phyloP scores from a whole-genome alignment of 2,329 filamentous ascomycete species.

The Trichophaea hybrida region DNA sequence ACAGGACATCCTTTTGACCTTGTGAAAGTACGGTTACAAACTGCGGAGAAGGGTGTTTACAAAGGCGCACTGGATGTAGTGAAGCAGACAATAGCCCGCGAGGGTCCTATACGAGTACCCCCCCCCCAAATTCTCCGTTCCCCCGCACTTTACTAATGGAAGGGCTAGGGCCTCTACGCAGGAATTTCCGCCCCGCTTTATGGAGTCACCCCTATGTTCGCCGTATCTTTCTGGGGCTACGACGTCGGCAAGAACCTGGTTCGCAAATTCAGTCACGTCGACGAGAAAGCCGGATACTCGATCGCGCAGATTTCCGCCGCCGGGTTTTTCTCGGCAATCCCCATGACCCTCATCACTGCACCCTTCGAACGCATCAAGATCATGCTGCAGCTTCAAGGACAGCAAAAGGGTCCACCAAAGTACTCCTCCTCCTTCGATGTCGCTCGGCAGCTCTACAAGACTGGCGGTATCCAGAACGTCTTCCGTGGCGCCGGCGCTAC shows the following conservation, averaged over 20 bases:
- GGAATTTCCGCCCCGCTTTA: conserved; percentile 89
- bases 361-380: conserved; percentile 99
- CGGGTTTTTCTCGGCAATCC: conserved; percentile 93
- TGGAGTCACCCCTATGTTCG: conserved; percentile 94
- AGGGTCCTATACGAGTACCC: conserved; percentile 52
- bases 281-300: conserved; percentile 41
- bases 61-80: conserved; percentile 83
- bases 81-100: conserved; percentile 68
- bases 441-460: conserved; percentile 79
- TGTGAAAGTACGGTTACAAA: conserved; percentile 94
- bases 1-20: conserved; percentile 93
- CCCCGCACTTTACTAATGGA: background rate
- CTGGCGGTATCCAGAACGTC: conserved; percentile 79
- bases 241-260: conserved; percentile 89
- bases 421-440: conserved; percentile 82
- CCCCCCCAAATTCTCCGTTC: background rate
- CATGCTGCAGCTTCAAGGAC: conserved; percentile 91
- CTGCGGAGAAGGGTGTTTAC: conserved; percentile 86
- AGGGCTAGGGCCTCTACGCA: conserved; percentile 66
- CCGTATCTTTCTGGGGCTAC: conserved; percentile 71
- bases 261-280: conserved; percentile 48
- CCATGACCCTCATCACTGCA: conserved; percentile 96
- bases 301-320: conserved; percentile 81
- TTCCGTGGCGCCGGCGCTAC: conserved; percentile 87
- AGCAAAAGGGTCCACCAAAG: conserved; percentile 80